These are phyloP conservation scores for Auriscalpium microsporum DNA, from an alignment of 768 basidiomycete species.

Conservation along the genomic window DNA sequence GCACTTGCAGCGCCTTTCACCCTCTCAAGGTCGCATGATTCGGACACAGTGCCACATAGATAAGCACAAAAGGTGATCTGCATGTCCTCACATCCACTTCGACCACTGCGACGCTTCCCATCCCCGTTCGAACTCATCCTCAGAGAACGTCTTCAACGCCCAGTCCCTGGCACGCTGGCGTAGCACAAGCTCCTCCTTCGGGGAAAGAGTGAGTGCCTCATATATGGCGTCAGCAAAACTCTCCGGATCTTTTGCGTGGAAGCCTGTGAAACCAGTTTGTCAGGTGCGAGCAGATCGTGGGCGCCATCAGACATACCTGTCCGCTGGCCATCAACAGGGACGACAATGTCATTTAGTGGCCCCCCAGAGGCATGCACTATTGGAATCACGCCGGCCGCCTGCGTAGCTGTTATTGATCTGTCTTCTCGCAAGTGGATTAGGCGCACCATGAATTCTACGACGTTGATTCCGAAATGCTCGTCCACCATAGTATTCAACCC, in stretches of 20 bases:
- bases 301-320: constrained; percentile 41
- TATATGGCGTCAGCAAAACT: constrained; percentile 65
- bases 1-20: too few relatives aligned
- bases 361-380: constrained; percentile 91
- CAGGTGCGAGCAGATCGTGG: background rate
- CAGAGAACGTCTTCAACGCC: constrained; percentile 69
- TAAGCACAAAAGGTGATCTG: background rate
- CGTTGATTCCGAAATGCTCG: constrained; percentile 97
- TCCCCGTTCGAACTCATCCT: constrained; percentile 66
- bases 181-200: constrained; percentile 49
- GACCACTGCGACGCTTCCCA: constrained; percentile 65
- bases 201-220: constrained; percentile 47
- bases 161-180: constrained; percentile 59
- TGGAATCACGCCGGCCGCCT: constrained; percentile 93
- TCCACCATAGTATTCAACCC: constrained; percentile 96
- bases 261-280: constrained; percentile 38
- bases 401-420: background rate
- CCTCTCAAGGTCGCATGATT: too few relatives aligned
- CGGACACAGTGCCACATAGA: too few relatives aligned
- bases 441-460: constrained; percentile 93
- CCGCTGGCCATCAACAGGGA: constrained; percentile 59
- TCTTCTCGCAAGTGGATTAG: background rate
- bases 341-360: constrained; percentile 84
- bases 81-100: constrained; percentile 15
- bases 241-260: constrained; percentile 61